Base-by-base conservation (phyloP, 805 yeast genomes). In the Candida qinlingensis region DNA sequence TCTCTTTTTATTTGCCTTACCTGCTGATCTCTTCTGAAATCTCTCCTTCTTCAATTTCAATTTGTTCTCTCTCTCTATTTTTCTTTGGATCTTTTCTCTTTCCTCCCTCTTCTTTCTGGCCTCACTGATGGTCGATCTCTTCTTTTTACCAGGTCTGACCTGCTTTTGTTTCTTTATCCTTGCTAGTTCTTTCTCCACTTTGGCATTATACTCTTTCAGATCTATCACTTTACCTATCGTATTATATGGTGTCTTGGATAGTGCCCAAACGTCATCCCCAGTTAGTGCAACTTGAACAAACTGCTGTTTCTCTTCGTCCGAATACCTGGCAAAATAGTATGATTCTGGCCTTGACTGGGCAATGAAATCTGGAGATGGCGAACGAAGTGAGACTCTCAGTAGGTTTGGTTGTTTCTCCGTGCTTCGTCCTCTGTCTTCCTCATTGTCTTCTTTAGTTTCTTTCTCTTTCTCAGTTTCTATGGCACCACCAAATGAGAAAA, bases 121-220 rank as follows among this genome's bases (percentile, higher is more conserved):
- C 10, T 46, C 46, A 6, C 53, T 45, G 2, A 47, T 43, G 6
- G 50, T 48, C 9, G 48, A 4, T 50, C 65, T 54, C 13, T 54
- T 54, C 48, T 59, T 59, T 42, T 61, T 60, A 3, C 65, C 65
- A 2, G 63, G 61, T 50, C 65, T 58, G 0, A 43, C 42, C 10
- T 47, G 53, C 35, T 46, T 53, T 28, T 35, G 12, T 26, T 33
- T 47, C 39, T 48, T 50, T 2, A 34, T 34, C 35, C 54, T 47
- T 7, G 27, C 10, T 4, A 47, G 2, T 6, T 57, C 58, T 11
- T 42, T 29, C 39, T 49, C 54, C 5, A 60, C 35, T 29, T 50
- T 49, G 0, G 38, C 37, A 42, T 61, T 61, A 45, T 49, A 39
- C 12, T 46, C 45, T 3, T 39, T 42, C 9, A 61, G 9, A 38